Evolutionary conservation across 164 flowering plant genomes (phyloP).

Genomic region (Echeveria elegans): DNA sequence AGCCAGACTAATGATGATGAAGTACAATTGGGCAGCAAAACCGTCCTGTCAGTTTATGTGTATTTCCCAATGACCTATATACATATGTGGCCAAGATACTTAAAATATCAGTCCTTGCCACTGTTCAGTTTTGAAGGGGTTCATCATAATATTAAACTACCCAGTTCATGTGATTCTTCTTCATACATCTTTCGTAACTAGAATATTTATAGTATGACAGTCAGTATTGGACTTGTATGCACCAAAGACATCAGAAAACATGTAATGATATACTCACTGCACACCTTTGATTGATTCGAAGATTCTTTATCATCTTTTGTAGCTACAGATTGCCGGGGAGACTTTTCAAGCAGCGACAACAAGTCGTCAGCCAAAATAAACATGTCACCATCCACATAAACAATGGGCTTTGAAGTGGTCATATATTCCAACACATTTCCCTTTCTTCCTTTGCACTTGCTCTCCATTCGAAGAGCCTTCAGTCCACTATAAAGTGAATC

Average conservation of each 20-base stretch:
- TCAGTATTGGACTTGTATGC: background rate
- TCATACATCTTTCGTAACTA: background rate
- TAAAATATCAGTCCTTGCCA: background rate
- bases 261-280: background rate
- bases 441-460: slow-evolving; percentile 43
- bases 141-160: background rate
- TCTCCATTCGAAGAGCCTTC: slow-evolving; percentile 78
- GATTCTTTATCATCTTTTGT: slow-evolving; percentile 94
- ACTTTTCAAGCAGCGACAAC: slow-evolving; percentile 65
- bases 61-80: background rate
- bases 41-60: background rate
- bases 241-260: background rate
- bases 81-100: background rate
- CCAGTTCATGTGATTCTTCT: background rate
- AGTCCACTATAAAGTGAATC: slow-evolving; percentile 92
- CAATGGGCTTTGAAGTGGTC: slow-evolving; percentile 59
- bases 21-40: background rate
- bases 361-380: slow-evolving; percentile 88
- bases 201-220: background rate
- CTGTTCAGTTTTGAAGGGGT: background rate
- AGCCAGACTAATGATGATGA: background rate
- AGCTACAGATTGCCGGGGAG: slow-evolving; percentile 71
- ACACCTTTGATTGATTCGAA: slow-evolving; percentile 74
- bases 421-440: slow-evolving; percentile 40
- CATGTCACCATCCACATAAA: slow-evolving; percentile 68